Conservation (phyloP, 495 filamentous ascomycete species). For the Talaromyces stipitatus region DNA sequence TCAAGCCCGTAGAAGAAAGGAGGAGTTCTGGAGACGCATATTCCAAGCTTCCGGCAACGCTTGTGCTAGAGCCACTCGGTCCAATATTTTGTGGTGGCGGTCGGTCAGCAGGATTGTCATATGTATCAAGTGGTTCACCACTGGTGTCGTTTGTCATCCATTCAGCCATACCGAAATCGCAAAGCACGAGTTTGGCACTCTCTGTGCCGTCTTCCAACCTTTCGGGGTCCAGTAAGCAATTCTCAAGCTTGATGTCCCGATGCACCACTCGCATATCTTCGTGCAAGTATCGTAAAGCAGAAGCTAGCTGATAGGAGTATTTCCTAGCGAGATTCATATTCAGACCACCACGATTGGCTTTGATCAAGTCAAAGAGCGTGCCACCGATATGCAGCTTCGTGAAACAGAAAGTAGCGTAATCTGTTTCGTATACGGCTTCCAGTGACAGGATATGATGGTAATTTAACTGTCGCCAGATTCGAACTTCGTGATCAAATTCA, state of each 20-base stretch:
- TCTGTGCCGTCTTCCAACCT: constrained; percentile 34
- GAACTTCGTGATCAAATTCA: constrained; percentile 68
- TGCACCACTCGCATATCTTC: constrained; percentile 66
- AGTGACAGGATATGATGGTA: constrained; percentile 60
- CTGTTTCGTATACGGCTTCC: constrained; percentile 60
- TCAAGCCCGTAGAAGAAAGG: constrained; percentile 35
- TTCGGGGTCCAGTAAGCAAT: constrained; percentile 60
- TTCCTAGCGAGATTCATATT: constrained; percentile 45
- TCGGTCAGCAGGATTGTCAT: constrained; percentile 38
- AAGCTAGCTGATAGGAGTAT: constrained; percentile 61
- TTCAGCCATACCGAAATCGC: constrained; percentile 73
- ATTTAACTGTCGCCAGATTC: constrained; percentile 61
- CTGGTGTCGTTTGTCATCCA: constrained; percentile 52
- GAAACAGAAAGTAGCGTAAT: constrained; percentile 69
- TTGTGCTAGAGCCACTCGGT: constrained; percentile 49
- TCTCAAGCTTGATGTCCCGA: constrained; percentile 71
- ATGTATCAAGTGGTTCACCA: constrained; percentile 41
- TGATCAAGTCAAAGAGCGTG: constrained; percentile 63
- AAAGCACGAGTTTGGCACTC: constrained; percentile 54
- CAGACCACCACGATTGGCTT: constrained; percentile 51
- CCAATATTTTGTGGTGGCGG: constrained; percentile 43
- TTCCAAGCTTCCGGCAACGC: constrained; percentile 55
- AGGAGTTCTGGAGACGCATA: constrained; percentile 60
- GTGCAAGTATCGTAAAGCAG: constrained; percentile 64
- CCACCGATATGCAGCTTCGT: constrained; percentile 60